Conservation (phyloP, 306 rosid genomes). For the Styphnolobium japonicum region DNA sequence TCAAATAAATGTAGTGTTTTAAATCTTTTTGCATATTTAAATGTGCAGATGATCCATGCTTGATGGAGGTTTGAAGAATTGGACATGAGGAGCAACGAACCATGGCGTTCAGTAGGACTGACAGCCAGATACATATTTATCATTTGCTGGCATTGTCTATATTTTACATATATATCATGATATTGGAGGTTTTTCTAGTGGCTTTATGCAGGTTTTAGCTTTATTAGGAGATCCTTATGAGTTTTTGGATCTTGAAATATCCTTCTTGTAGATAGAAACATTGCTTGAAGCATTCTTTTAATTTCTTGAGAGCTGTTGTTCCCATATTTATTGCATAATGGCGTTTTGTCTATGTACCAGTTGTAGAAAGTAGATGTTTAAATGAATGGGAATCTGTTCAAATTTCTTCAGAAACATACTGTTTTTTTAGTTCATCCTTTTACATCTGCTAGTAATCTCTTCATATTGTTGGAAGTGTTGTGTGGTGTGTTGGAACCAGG, state of each 20-base stretch:
- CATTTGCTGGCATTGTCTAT: constrained; percentile 17
- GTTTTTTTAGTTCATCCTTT: background rate
- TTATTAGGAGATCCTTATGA: constrained; percentile 20
- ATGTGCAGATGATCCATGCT: constrained; percentile 50
- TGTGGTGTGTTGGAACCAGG: background rate
- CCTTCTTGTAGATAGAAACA: constrained; percentile 27
- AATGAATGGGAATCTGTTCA: constrained; percentile 26
- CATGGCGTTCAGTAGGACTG: constrained; percentile 21
- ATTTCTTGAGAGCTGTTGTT: constrained; percentile 21
- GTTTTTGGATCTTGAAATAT: constrained; percentile 12
- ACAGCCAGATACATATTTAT: constrained; percentile 32
- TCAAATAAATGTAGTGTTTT: background rate
- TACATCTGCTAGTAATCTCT: background rate
- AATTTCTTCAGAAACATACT: constrained; percentile 8
- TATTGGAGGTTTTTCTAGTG: constrained; percentile 24
- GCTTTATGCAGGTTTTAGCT: constrained; percentile 27
- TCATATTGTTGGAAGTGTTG: background rate
- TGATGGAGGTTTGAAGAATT: constrained; percentile 36
- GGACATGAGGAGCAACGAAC: constrained; percentile 10
- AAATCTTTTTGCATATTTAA: background rate
- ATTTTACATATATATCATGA: constrained; percentile 10
- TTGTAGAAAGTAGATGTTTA: constrained; percentile 17
- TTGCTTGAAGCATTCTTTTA: constrained; percentile 24
- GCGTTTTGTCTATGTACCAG: constrained; percentile 22
- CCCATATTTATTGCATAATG: constrained; percentile 12